Conservation (phyloP, 208 protist species). For the Wallacemonas sp. region DNA sequence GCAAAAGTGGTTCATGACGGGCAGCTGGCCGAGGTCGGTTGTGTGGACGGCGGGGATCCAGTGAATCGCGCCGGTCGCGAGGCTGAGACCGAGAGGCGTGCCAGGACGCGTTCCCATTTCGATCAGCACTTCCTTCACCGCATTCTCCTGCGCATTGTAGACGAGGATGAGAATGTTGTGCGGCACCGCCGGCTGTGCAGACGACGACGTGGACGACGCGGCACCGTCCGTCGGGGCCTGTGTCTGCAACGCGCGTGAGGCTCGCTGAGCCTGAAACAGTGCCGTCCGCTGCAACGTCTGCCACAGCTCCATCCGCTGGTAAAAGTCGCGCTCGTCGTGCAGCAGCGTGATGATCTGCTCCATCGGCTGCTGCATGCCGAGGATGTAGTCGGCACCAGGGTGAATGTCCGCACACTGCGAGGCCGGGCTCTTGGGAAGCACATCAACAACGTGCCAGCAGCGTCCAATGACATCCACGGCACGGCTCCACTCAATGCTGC, state of each 20-base stretch:
- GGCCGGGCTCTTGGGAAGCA: constrained; percentile 59
- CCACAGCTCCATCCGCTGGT: constrained; percentile 63
- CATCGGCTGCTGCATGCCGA: constrained; percentile 80
- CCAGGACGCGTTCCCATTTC: constrained; percentile 56
- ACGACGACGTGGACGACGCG: not conserved
- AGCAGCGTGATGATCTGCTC: constrained; percentile 70
- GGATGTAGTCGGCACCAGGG: constrained; percentile 73
- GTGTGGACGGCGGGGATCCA: constrained; percentile 39
- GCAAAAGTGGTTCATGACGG: constrained; percentile 33
- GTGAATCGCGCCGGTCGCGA: constrained; percentile 77
- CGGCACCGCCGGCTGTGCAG: constrained; percentile 15
- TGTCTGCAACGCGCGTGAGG: constrained; percentile 15
- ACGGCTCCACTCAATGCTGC: constrained; percentile 78
- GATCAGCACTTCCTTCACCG: constrained; percentile 68
- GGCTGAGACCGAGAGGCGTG: constrained; percentile 62
- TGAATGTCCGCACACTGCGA: constrained; percentile 41
- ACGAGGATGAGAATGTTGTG: constrained; percentile 69
- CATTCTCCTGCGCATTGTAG: constrained; percentile 73
- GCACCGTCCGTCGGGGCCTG: not conserved
- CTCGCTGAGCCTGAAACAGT: constrained; percentile 30
- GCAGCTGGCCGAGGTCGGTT: constrained; percentile 16
- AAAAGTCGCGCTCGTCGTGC: constrained; percentile 63
- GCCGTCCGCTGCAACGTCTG: constrained; percentile 45
- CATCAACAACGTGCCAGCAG: constrained; percentile 72
- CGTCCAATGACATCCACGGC: constrained; percentile 29